phyloP scores from a whole-genome alignment of 768 basidiomycete genomes.

The Dioszegia crocea region DNA sequence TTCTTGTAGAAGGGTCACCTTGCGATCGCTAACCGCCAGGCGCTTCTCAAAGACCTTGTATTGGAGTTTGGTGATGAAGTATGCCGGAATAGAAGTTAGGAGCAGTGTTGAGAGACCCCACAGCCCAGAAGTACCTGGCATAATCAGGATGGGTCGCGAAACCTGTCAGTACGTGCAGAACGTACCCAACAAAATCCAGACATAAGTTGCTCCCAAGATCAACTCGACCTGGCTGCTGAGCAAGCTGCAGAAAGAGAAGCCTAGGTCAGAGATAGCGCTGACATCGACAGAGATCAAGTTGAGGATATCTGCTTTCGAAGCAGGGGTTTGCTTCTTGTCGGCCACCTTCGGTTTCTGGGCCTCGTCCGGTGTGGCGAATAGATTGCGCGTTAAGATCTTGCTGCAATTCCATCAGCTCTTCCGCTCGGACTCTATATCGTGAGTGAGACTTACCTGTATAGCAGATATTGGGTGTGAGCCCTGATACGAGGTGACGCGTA shows the following conservation, averaged over 20 bases:
- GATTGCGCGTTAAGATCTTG: constrained; percentile 32
- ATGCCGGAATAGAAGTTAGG: constrained; percentile 27
- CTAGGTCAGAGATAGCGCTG: constrained; percentile 7
- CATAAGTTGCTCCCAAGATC: constrained; percentile 23
- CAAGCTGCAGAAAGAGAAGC: constrained; percentile 13
- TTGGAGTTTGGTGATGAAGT: constrained; percentile 27
- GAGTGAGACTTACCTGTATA: constrained; percentile 30
- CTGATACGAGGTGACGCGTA: constrained; percentile 17
- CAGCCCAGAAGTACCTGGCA: constrained; percentile 31
- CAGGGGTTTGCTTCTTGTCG: background rate
- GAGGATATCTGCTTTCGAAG: constrained; percentile 35
- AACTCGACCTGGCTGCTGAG: constrained; percentile 22
- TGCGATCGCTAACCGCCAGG: constrained; percentile 21
- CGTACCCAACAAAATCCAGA: constrained; percentile 38
- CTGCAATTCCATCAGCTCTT: no score
- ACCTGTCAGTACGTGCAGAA: background rate
- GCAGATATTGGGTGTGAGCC: constrained; percentile 18
- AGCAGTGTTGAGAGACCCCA: constrained; percentile 30
- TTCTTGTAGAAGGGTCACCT: constrained; percentile 35
- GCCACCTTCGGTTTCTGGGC: constrained; percentile 1
- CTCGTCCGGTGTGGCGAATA: constrained; percentile 9
- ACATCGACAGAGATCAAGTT: constrained; percentile 34
- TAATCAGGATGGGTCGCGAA: background rate
- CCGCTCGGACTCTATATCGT: no score
- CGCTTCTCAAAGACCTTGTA: constrained; percentile 31